These are phyloP conservation scores for Ceratocystis destructans DNA, from an alignment of 2,329 filamentous ascomycete species.

Conservation along the genomic window DNA sequence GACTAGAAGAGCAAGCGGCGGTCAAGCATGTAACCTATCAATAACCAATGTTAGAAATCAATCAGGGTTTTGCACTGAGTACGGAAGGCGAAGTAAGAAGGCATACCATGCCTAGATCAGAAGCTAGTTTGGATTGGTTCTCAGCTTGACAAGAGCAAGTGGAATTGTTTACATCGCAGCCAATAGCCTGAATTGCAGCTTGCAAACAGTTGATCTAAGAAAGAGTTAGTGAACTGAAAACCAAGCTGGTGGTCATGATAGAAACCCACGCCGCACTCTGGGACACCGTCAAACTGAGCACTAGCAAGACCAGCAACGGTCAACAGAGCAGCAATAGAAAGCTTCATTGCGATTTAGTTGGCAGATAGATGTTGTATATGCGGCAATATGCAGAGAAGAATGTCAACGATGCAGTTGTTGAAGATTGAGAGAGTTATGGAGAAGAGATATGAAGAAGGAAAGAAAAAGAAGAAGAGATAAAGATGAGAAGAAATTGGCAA, in stretches of 20 bases:
- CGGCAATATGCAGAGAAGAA: not conserved
- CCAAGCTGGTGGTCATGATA: not conserved
- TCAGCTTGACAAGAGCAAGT: conserved; percentile 29
- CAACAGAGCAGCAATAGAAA: conserved; percentile 22
- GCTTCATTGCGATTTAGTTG: conserved; percentile 30
- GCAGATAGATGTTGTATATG: not conserved
- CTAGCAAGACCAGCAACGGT: conserved; percentile 26
- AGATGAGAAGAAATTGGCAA: conserved; percentile 1
- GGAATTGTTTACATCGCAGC: conserved; percentile 28
- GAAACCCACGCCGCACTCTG: conserved; percentile 31
- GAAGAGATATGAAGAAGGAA: conserved; percentile 1
- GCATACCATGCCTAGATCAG: conserved; percentile 19
- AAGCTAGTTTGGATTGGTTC: conserved; percentile 25
- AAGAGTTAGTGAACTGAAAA: conserved; percentile 4
- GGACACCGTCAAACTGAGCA: conserved; percentile 29
- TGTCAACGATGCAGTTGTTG: not conserved
- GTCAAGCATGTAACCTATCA: conserved; percentile 24
- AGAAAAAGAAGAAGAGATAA: not conserved
- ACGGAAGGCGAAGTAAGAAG: conserved; percentile 16
- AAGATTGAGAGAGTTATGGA: not conserved
- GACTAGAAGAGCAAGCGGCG: conserved; percentile 26
- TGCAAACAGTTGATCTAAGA: conserved; percentile 26
- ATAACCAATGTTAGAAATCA: not conserved
- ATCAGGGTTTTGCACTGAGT: not conserved
- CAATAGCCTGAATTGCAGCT: conserved; percentile 27